Conservation (phyloP, 2,329 filamentous ascomycete species). For the Pezicula carpinea region DNA sequence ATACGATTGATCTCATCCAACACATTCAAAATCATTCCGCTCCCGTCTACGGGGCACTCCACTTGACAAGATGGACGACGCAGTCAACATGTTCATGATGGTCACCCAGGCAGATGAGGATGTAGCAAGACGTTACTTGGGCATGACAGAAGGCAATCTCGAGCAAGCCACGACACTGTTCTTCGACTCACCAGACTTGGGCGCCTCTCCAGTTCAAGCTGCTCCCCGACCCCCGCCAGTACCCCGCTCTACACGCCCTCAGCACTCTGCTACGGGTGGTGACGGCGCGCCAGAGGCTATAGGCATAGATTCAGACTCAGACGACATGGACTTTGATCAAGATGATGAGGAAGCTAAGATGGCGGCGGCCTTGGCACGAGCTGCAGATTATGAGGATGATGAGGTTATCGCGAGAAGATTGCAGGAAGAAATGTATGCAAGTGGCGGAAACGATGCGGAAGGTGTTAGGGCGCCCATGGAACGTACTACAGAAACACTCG, state of each 20-base stretch:
- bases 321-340: conserved; percentile 46
- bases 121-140: conserved; percentile 77
- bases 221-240: conserved; percentile 21
- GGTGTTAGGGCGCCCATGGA: conserved; percentile 86
- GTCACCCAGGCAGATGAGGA: conserved; percentile 73
- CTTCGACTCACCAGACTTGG: conserved; percentile 80
- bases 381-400: conserved; percentile 74
- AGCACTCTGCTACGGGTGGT: conserved; percentile 30
- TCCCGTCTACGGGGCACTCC: not conserved
- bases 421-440: conserved; percentile 81
- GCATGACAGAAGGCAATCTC: conserved; percentile 78
- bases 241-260: conserved; percentile 24
- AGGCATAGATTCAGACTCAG: conserved; percentile 73
- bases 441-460: conserved; percentile 42
- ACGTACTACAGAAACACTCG: conserved; percentile 84
- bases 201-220: conserved; percentile 16
- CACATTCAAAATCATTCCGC: not conserved
- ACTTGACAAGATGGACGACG: conserved; percentile 44
- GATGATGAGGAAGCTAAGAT: conserved; percentile 23
- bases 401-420: conserved; percentile 87
- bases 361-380: conserved; percentile 35
- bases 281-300: conserved; percentile 59
- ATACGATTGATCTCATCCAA: not conserved
- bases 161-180: conserved; percentile 85
- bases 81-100: conserved; percentile 70